Conservation (phyloP, 768 basidiomycete species). For the Trametes punicea region DNA sequence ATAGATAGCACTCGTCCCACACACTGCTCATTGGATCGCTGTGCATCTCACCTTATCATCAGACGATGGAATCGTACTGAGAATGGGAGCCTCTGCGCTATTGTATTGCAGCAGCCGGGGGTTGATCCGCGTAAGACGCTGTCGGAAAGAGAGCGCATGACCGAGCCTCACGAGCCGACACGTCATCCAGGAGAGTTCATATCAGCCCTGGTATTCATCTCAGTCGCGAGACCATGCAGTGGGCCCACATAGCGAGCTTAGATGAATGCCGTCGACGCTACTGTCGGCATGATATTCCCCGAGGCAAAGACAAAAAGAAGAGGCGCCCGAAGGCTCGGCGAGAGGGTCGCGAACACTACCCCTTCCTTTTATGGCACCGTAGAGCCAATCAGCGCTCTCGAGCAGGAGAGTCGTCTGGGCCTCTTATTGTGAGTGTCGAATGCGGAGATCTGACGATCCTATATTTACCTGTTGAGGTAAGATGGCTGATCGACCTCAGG, state of each 20-base stretch:
- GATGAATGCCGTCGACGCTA: conserved; percentile 5
- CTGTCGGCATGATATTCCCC: conserved; percentile 6
- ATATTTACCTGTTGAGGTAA: neutral
- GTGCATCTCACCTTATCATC: conserved; percentile 13
- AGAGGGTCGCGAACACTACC: conserved; percentile 10
- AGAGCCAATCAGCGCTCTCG: neutral
- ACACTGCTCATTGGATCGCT: neutral
- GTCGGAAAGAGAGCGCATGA: neutral
- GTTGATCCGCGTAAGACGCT: conserved; percentile 4
- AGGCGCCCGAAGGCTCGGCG: conserved; percentile 9
- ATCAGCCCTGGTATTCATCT: conserved; percentile 2
- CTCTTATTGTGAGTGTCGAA: conserved; percentile 12
- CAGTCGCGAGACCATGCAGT: neutral
- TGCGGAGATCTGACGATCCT: neutral
- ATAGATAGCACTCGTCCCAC: neutral
- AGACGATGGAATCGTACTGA: neutral
- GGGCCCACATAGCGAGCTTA: neutral
- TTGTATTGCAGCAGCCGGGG: conserved; percentile 7
- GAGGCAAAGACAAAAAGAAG: conserved; percentile 14
- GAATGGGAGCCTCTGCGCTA: neutral
- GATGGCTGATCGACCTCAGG: neutral
- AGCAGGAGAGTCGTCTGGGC: neutral
- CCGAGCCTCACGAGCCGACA: neutral
- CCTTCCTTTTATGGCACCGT: conserved; percentile 7
- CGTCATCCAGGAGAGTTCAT: neutral